Percentiles rank a stretch among this genome's conserved stretches.
Evolutionary conservation across 2,329 filamentous ascomycete genomes (phyloP).

Genomic region (Penicillium sp.): DNA sequence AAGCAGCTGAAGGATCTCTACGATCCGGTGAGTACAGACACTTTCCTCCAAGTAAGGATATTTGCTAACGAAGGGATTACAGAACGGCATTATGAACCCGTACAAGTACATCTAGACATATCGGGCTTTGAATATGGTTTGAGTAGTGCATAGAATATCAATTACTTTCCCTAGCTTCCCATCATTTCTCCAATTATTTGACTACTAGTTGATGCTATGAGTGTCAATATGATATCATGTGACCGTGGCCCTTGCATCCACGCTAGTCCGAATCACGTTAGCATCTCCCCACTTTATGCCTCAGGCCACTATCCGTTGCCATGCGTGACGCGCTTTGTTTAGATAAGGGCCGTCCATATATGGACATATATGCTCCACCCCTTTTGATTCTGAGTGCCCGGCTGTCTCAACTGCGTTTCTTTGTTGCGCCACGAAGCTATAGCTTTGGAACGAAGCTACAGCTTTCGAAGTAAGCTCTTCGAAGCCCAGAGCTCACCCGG

Average conservation of each 20-base stretch:
- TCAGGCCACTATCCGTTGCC: conserved; percentile 13
- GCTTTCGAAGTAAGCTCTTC: conserved; percentile 1
- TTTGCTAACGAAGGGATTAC: conserved; percentile 16
- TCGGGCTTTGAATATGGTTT: background rate
- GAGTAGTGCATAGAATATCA: conserved; percentile 3
- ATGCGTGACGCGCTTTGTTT: conserved; percentile 26
- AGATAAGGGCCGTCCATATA: conserved; percentile 14
- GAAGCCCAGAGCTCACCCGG: conserved; percentile 8
- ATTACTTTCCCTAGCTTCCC: background rate
- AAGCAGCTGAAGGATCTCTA: conserved; percentile 90
- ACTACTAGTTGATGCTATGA: background rate
- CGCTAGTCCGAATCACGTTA: conserved; percentile 4
- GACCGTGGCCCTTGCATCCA: conserved; percentile 15
- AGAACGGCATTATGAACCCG: conserved; percentile 98
- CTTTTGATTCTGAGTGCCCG: conserved; percentile 7
- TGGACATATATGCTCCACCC: conserved; percentile 21
- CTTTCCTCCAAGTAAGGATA: background rate
- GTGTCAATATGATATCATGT: background rate
- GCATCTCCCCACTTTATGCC: conserved; percentile 9
- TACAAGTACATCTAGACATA: conserved; percentile 76
- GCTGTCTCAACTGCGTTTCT: conserved; percentile 10
- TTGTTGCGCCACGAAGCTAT: background rate
- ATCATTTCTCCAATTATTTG: background rate
- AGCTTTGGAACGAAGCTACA: conserved; percentile 2
- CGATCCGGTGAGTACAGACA: conserved; percentile 67